A percentile compares a stretch with the other conserved stretches of the same genome.
These are phyloP conservation scores for Skeletonema potamos DNA, from an alignment of 108 stramenopile genomes.

Conservation along the genomic window DNA sequence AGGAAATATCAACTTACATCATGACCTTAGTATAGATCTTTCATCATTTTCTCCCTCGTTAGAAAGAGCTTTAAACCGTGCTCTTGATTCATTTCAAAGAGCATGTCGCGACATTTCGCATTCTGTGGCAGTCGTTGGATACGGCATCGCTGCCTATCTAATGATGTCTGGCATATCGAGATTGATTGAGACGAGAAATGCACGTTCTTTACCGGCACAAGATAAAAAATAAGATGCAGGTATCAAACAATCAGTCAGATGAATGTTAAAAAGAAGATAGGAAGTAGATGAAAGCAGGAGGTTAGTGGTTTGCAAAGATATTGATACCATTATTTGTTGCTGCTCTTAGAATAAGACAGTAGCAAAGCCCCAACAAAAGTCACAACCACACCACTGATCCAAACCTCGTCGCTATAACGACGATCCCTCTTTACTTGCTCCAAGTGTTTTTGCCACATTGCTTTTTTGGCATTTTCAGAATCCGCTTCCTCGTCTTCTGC, in stretches of 20 bases:
- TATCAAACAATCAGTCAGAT: background rate
- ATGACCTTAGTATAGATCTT: slow-evolving; percentile 2
- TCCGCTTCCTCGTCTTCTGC: slow-evolving; percentile 10
- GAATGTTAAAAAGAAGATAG: background rate
- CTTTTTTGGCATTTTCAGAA: background rate
- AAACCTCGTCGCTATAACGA: slow-evolving; percentile 57
- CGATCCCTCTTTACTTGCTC: slow-evolving; percentile 52
- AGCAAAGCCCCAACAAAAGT: slow-evolving; percentile 46
- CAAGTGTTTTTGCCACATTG: slow-evolving; percentile 13
- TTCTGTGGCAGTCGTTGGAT: slow-evolving; percentile 8
- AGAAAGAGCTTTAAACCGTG: background rate
- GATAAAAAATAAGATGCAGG: background rate
- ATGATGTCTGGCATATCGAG: slow-evolving; percentile 11
- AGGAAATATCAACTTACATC: slow-evolving; percentile 11
- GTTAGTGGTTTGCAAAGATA: background rate
- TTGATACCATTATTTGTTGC: background rate
- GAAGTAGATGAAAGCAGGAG: background rate
- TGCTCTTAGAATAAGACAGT: slow-evolving; percentile 6
- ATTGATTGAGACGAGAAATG: slow-evolving; percentile 9
- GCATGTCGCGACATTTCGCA: slow-evolving; percentile 9
- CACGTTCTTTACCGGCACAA: background rate
- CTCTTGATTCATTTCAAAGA: slow-evolving; percentile 9
- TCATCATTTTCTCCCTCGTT: slow-evolving; percentile 6
- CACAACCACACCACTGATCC: slow-evolving; percentile 59
- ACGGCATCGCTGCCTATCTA: slow-evolving; percentile 15